phyloP scores from a whole-genome alignment of 2,329 filamentous ascomycete genomes.

The Diaporthe capsici region DNA sequence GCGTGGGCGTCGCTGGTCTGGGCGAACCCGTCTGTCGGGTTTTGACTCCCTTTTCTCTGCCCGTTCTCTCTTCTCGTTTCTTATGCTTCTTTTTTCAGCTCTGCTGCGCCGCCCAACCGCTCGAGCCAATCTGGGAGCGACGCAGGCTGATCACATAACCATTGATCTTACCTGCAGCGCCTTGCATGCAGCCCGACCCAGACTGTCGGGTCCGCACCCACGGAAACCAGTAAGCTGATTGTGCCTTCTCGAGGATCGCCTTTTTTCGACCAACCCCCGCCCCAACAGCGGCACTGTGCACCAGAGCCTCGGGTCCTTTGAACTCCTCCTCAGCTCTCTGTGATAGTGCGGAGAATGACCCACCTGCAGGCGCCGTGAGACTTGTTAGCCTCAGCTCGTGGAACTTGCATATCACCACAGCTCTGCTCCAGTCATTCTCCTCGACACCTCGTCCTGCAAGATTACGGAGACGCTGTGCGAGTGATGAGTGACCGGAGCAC shows the following conservation, averaged over 20 bases:
- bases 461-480: constrained; percentile 11
- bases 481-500: constrained; percentile 15
- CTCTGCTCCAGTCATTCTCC: neutral
- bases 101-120: constrained; percentile 23
- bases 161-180: constrained; percentile 32
- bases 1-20: neutral
- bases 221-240: constrained; percentile 4
- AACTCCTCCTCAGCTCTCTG: neutral
- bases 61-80: neutral
- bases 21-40: constrained; percentile 20
- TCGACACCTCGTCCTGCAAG: neutral
- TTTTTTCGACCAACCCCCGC: constrained; percentile 6
- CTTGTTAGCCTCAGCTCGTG: constrained; percentile 3
- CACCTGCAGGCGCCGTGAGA: constrained; percentile 17
- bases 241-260: neutral
- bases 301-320: constrained; percentile 1
- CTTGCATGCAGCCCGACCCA: constrained; percentile 34
- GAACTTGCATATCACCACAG: neutral
- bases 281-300: constrained; percentile 1
- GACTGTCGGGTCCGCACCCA: constrained; percentile 31
- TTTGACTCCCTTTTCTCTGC: neutral
- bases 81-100: constrained; percentile 31
- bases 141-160: constrained; percentile 14
- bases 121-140: constrained; percentile 15
- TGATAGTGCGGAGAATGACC: constrained; percentile 14